These are phyloP conservation scores for Stromatinia cepivora DNA, from an alignment of 2,329 filamentous ascomycete genomes.

Conservation along the genomic window DNA sequence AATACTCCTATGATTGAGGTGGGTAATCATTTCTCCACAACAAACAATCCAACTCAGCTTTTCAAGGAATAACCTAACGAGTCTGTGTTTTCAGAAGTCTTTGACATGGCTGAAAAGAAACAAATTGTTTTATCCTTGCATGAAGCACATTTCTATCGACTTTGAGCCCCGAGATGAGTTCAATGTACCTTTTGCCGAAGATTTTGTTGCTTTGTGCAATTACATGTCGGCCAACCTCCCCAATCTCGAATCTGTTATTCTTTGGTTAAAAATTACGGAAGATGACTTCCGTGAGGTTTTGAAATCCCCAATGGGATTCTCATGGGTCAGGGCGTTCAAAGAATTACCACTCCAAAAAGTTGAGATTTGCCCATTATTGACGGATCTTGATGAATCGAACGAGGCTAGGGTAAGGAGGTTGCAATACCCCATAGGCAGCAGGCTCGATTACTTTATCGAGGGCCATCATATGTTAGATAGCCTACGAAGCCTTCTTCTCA, in stretches of 20 bases:
- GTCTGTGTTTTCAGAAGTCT: background rate
- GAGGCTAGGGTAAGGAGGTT: background rate
- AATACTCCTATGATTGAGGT: background rate
- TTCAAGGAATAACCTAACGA: background rate
- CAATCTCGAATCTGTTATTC: background rate
- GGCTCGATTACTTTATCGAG: background rate
- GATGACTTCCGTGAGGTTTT: background rate
- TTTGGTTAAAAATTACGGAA: background rate
- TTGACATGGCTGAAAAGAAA: background rate
- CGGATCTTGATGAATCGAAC: background rate
- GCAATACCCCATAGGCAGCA: fast-evolving
- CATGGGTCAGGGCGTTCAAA: background rate
- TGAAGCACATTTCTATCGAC: background rate
- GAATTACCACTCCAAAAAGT: background rate
- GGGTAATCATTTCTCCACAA: no score
- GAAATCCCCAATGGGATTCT: background rate
- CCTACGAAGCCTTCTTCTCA: background rate
- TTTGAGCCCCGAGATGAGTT: background rate
- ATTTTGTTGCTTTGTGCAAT: background rate
- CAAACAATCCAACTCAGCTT: no score
- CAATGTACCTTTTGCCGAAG: background rate
- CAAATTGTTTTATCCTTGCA: background rate
- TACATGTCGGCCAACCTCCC: background rate
- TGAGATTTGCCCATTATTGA: background rate
- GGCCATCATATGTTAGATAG: background rate